Evolutionary conservation across 78 protist species (phyloP).

Genomic region (Dictyostelium purpureum): DNA sequence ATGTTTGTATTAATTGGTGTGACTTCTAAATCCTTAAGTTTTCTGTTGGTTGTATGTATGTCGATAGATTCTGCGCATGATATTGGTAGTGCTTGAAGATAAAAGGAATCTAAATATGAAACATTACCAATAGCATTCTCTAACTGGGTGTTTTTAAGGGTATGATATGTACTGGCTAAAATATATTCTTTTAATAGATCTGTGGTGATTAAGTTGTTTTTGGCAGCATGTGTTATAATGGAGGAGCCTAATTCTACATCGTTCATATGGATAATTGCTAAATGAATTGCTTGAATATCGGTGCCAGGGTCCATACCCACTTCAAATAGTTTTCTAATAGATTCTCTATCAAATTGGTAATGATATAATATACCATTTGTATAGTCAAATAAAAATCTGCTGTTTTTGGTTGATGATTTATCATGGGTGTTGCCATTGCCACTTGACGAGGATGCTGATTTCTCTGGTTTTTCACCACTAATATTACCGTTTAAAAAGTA

Average conservation of each 20-base stretch:
- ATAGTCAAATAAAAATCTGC: constrained; percentile 57
- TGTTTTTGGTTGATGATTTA: not conserved
- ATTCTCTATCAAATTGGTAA: constrained; percentile 45
- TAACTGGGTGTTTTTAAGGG: not conserved
- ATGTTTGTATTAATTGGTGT: not conserved
- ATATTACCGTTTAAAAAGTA: not conserved
- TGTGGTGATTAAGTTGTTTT: constrained; percentile 19
- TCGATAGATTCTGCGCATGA: constrained; percentile 20
- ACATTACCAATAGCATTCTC: not conserved
- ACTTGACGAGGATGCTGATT: not conserved
- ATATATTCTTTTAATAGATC: constrained; percentile 64
- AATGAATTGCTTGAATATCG: constrained; percentile 47
- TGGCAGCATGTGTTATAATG: not conserved
- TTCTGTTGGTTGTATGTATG: not conserved
- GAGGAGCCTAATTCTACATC: constrained; percentile 21
- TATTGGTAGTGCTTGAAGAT: constrained; percentile 35
- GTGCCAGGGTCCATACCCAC: constrained; percentile 31
- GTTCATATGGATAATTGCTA: constrained; percentile 31
- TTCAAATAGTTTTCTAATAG: constrained; percentile 29
- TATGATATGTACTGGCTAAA: constrained; percentile 1
- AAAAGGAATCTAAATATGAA: not conserved
- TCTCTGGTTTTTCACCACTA: not conserved
- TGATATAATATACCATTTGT: constrained; percentile 49
- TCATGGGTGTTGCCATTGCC: not conserved
- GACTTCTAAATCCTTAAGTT: constrained; percentile 42